phyloP scores from a whole-genome alignment of 192 early-diverging fungal species.

The Coemansia sp. region DNA sequence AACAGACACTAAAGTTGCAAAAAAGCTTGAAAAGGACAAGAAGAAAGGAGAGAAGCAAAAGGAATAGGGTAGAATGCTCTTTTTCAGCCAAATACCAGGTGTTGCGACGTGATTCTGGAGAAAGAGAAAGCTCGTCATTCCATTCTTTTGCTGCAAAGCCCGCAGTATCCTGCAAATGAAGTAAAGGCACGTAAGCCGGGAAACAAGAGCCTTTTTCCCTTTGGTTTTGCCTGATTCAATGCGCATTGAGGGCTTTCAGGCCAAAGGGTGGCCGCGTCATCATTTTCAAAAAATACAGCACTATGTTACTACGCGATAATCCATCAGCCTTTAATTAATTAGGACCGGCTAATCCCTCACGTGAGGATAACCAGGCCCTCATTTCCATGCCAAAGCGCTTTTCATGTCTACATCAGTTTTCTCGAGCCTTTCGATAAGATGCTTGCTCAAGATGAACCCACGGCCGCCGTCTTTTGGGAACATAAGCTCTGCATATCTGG shows the following conservation, averaged over 20 bases:
- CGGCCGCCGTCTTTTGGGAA: slow-evolving; percentile 26
- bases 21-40: background rate
- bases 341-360: no score
- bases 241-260: background rate
- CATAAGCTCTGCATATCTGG: slow-evolving; percentile 26
- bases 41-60: background rate
- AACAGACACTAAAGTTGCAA: background rate
- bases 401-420: no score
- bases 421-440: slow-evolving; percentile 19
- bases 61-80: background rate
- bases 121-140: background rate
- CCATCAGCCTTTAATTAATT: no score
- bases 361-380: no score
- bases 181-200: background rate
- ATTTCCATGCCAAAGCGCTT: no score
- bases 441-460: slow-evolving; percentile 30
- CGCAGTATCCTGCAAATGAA: background rate
- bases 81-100: background rate
- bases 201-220: background rate
- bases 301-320: no score
- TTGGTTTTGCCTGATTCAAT: background rate
- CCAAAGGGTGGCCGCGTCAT: slow-evolving; percentile 11
- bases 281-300: background rate
- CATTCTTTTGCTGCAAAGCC: background rate
- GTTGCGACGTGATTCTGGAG: background rate